A percentile compares a stretch with the other conserved stretches of the same genome.
Evolutionary conservation across 805 yeast genomes (phyloP).

Genomic region (Metschnikowia lachancei): DNA sequence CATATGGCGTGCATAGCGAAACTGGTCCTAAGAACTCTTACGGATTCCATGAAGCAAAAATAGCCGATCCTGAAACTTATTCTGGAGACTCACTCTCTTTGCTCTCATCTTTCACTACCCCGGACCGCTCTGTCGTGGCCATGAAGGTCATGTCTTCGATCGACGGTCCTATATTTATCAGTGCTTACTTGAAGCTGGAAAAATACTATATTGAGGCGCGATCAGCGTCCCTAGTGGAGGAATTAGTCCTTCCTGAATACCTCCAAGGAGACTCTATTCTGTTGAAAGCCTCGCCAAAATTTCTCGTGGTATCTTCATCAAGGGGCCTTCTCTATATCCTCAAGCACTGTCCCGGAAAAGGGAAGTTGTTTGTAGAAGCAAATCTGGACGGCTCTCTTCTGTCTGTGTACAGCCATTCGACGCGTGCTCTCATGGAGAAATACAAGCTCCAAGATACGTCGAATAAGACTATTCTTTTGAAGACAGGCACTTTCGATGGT

Average conservation of each 20-base stretch:
- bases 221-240: background rate
- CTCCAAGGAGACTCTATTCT: conserved; percentile 3
- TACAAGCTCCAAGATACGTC: conserved; percentile 6
- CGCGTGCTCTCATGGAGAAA: conserved; percentile 10
- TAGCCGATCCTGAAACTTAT: conserved; percentile 5
- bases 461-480: conserved; percentile 20
- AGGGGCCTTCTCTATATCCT: conserved; percentile 14
- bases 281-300: conserved; percentile 14
- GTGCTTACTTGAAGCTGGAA: background rate
- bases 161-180: conserved; percentile 8
- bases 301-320: conserved; percentile 9
- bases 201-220: conserved; percentile 6
- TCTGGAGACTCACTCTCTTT: conserved; percentile 13
- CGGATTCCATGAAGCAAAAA: background rate
- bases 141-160: conserved; percentile 11
- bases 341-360: conserved; percentile 2
- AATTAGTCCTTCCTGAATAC: conserved; percentile 2
- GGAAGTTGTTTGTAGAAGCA: conserved; percentile 2
- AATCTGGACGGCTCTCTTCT: conserved; percentile 18
- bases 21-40: background rate
- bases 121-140: conserved; percentile 12
- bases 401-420: conserved; percentile 14
- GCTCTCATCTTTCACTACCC: conserved; percentile 6
- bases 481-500: conserved; percentile 33
- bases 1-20: background rate